These are phyloP conservation scores for Mortierella sp. DNA, from an alignment of 371 early-diverging fungal species.

Conservation along the genomic window DNA sequence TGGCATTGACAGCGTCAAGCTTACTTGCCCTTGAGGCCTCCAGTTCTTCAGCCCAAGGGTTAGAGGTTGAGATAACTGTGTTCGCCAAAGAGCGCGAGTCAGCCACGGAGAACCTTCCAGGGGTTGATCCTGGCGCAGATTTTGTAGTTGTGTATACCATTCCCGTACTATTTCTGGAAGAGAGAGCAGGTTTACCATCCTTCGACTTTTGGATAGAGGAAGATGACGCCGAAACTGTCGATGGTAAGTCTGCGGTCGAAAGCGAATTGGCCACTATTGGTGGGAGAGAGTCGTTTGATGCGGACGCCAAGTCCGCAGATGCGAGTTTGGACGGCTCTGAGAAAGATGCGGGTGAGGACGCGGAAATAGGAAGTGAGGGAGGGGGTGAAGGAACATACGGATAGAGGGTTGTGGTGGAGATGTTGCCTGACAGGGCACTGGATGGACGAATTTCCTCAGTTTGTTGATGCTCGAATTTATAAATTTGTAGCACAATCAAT, in stretches of 20 bases:
- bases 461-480: slow-evolving; percentile 55
- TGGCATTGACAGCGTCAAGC: slow-evolving; percentile 8
- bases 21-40: slow-evolving; percentile 21
- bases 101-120: slow-evolving; percentile 46
- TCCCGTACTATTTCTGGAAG: slow-evolving; percentile 47
- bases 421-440: slow-evolving; percentile 48
- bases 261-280: slow-evolving; percentile 20
- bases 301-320: slow-evolving; percentile 19
- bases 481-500: slow-evolving; percentile 53
- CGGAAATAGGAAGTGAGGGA: slow-evolving; percentile 39
- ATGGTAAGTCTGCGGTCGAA: slow-evolving; percentile 16
- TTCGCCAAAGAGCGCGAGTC: slow-evolving; percentile 45
- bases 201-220: slow-evolving; percentile 18
- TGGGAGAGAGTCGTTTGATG: slow-evolving; percentile 23
- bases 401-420: slow-evolving; percentile 38
- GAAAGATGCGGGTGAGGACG: slow-evolving; percentile 38
- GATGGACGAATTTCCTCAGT: slow-evolving; percentile 52
- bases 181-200: slow-evolving; percentile 32
- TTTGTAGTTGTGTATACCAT: slow-evolving; percentile 13
- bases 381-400: slow-evolving; percentile 41
- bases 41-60: slow-evolving; percentile 55
- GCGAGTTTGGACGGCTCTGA: slow-evolving; percentile 35
- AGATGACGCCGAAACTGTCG: background rate
- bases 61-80: slow-evolving; percentile 19
- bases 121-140: background rate